Evolutionary conservation across 1,284 basidiomycete genomes (phyloP).

Genomic region (Cerioporus squamosus): DNA sequence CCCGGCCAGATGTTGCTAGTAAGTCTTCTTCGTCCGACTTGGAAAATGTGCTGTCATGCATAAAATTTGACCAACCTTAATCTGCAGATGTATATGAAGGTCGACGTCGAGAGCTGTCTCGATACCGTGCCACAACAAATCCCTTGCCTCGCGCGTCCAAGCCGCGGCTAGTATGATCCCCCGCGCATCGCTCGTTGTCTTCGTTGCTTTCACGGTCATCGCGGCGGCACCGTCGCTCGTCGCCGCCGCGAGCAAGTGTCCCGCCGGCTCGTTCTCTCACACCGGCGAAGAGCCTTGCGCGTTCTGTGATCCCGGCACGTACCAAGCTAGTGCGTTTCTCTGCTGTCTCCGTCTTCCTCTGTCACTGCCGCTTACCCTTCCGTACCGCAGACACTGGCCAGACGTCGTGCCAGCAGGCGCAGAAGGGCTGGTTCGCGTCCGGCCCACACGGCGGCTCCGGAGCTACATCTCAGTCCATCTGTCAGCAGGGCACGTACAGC

Average conservation of each 20-base stretch:
- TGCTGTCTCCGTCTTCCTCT: no score
- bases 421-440: slow-evolving; percentile 18
- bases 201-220: not conserved
- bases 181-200: not conserved
- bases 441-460: slow-evolving; percentile 8
- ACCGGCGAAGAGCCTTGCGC: slow-evolving; percentile 15
- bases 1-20: not conserved
- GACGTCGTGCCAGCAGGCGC: slow-evolving; percentile 15
- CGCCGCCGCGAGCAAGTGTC: not conserved
- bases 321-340: slow-evolving; percentile 10
- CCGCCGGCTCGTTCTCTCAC: slow-evolving; percentile 13
- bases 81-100: no score
- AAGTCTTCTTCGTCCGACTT: not conserved
- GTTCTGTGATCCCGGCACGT: slow-evolving; percentile 15
- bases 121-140: no score
- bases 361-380: no score
- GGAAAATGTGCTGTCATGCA: no score
- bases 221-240: not conserved
- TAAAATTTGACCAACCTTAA: no score
- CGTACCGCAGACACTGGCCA: slow-evolving; percentile 11
- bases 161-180: not conserved
- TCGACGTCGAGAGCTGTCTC: no score
- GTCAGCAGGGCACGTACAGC: slow-evolving; percentile 20
- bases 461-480: slow-evolving; percentile 15
- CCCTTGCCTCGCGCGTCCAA: not conserved